Conservation (phyloP, 2,329 filamentous ascomycete species). For the Verticillium tricorpus region DNA sequence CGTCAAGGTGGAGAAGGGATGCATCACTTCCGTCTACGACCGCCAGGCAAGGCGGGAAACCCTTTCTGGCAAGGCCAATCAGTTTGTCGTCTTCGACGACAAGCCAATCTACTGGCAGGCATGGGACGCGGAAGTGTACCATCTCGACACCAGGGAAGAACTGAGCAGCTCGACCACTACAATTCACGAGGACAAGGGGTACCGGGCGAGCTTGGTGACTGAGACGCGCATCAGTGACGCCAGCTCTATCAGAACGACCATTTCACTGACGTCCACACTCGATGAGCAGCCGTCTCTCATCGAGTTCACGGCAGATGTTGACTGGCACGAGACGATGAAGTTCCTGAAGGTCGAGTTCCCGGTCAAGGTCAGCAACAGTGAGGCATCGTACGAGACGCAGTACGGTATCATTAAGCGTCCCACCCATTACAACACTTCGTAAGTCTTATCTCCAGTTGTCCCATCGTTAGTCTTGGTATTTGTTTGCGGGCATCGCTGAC, state of each 20-base stretch:
- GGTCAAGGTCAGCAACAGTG: slow-evolving; percentile 59
- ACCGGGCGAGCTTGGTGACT: slow-evolving; percentile 54
- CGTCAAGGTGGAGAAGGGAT: slow-evolving; percentile 51
- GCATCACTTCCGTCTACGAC: slow-evolving; percentile 59
- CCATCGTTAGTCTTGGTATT: background rate
- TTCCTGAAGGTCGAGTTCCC: slow-evolving; percentile 70
- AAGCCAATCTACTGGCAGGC: slow-evolving; percentile 70
- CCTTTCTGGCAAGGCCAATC: slow-evolving; percentile 56
- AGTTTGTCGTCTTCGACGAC: slow-evolving; percentile 64
- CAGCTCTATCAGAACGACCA: slow-evolving; percentile 61
- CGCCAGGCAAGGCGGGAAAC: slow-evolving; percentile 51
- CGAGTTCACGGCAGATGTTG: slow-evolving; percentile 57
- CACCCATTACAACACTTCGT: slow-evolving; percentile 65
- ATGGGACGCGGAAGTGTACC: slow-evolving; percentile 68
- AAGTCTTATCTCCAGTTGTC: slow-evolving; percentile 22
- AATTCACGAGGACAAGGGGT: slow-evolving; percentile 45
- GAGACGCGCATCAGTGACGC: slow-evolving; percentile 60
- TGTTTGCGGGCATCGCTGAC: background rate
- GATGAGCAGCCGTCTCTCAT: slow-evolving; percentile 44
- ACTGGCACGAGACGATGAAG: slow-evolving; percentile 66
- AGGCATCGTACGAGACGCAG: slow-evolving; percentile 65
- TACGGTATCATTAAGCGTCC: slow-evolving; percentile 62
- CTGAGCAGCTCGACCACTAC: slow-evolving; percentile 43
- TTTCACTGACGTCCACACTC: slow-evolving; percentile 49
- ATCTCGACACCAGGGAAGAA: slow-evolving; percentile 59